Evolutionary conservation across 305 asterid species (phyloP).

Genomic region (Solanum hybrid): DNA sequence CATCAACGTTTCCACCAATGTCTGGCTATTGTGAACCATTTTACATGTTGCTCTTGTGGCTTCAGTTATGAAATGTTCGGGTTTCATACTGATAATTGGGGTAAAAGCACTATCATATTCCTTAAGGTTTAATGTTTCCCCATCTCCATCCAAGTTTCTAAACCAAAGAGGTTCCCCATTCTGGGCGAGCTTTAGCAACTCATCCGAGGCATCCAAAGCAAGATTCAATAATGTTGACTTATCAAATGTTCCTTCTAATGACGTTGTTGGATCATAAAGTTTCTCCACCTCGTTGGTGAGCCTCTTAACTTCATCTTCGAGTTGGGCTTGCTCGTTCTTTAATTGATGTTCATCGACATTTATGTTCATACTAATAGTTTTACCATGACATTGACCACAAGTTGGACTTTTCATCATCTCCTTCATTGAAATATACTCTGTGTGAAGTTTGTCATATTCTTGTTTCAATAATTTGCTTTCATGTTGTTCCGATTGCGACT

Average conservation of each 20-base stretch:
- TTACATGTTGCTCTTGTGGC: background rate
- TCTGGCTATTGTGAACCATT: background rate
- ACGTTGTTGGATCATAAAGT: slow-evolving; percentile 27
- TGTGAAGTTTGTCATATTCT: slow-evolving; percentile 62
- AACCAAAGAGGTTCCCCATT: background rate
- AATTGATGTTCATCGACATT: slow-evolving; percentile 45
- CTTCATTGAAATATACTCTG: slow-evolving; percentile 56
- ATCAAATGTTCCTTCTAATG: background rate
- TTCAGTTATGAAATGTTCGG: background rate
- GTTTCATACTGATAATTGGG: background rate
- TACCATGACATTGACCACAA: slow-evolving; percentile 53
- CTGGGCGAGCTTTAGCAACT: background rate
- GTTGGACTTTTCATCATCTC: slow-evolving; percentile 56
- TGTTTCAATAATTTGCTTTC: slow-evolving; percentile 56
- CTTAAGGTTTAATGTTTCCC: background rate
- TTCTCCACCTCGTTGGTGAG: slow-evolving; percentile 32
- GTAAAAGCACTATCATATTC: background rate
- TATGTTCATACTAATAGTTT: slow-evolving; percentile 1
- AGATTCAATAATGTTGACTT: background rate
- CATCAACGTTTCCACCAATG: background rate
- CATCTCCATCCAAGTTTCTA: background rate
- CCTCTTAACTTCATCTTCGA: slow-evolving; percentile 58
- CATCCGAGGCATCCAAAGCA: background rate
- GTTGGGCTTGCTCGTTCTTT: slow-evolving; percentile 48
- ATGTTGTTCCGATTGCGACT: slow-evolving; percentile 70